phyloP scores from a whole-genome alignment of 768 basidiomycete genomes.

The Mycena kentingensis region DNA sequence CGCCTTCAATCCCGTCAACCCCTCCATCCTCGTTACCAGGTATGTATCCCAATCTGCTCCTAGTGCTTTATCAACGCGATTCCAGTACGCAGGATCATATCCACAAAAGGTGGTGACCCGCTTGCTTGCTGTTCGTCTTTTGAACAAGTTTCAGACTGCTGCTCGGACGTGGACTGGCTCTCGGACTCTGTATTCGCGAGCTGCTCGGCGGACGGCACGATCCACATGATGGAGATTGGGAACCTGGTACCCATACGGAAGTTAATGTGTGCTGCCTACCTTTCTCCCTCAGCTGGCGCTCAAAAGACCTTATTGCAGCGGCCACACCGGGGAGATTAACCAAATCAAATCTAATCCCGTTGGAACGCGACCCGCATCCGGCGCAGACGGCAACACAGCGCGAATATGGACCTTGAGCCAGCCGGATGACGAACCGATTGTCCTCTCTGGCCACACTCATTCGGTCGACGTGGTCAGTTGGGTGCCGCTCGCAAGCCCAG shows the following conservation, averaged over 20 bases:
- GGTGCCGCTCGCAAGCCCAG: conserved; percentile 53
- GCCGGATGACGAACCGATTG: conserved; percentile 36
- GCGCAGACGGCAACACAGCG: conserved; percentile 80
- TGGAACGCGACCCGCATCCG: conserved; percentile 70
- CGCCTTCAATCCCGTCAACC: conserved; percentile 70
- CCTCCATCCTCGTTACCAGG: conserved; percentile 75
- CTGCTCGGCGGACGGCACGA: conserved; percentile 67
- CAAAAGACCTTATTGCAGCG: conserved; percentile 40
- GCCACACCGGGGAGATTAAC: conserved; percentile 78
- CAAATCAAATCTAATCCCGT: conserved; percentile 70
- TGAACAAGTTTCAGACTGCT: conserved; percentile 64
- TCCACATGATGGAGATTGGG: conserved; percentile 63
- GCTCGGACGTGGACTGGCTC: conserved; percentile 84
- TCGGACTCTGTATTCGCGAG: conserved; percentile 70
- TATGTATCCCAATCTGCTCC: conserved; percentile 35
- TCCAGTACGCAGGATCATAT: conserved; percentile 78
- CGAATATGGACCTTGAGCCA: conserved; percentile 65
- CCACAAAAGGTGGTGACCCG: too few species aligned
- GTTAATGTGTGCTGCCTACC: conserved; percentile 52
- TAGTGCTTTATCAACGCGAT: conserved; percentile 11
- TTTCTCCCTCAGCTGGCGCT: background rate
- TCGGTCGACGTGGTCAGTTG: conserved; percentile 69
- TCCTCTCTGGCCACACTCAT: conserved; percentile 65
- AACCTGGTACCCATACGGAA: conserved; percentile 57
- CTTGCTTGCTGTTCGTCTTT: too few species aligned